Evolutionary conservation across 441 rosid species (phyloP).

Genomic region (Populus trichocarpa): DNA sequence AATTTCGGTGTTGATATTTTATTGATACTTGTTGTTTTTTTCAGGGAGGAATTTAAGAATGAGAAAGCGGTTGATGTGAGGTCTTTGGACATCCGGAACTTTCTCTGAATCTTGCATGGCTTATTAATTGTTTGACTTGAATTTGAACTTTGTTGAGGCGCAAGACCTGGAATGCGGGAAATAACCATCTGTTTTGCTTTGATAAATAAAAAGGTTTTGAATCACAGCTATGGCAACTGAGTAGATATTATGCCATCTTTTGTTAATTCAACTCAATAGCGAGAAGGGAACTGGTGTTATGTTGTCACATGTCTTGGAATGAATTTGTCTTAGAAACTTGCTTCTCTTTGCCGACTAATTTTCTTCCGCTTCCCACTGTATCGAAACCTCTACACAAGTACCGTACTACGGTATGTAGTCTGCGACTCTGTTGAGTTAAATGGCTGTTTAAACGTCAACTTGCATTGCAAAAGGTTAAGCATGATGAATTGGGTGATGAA

Average conservation of each 20-base stretch:
- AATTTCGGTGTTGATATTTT: not conserved
- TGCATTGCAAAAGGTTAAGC: not conserved
- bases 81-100: conserved; percentile 89
- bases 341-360: not conserved
- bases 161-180: not conserved
- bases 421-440: not conserved
- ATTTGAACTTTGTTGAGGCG: not conserved
- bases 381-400: not conserved
- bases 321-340: conserved; percentile 1
- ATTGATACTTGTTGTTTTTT: not conserved
- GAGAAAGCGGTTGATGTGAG: conserved; percentile 71
- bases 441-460: not conserved
- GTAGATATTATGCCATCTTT: conserved; percentile 6
- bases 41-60: conserved; percentile 92
- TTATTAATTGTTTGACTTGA: conserved; percentile 7
- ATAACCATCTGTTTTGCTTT: conserved; percentile 15
- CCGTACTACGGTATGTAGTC: not conserved
- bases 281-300: conserved; percentile 10
- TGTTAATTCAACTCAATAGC: conserved; percentile 11
- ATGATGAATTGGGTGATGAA: not conserved
- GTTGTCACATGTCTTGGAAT: conserved; percentile 13
- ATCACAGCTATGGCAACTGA: conserved; percentile 11
- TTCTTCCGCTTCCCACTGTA: not conserved
- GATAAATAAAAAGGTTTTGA: conserved; percentile 18
- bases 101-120: conserved; percentile 37